These are phyloP conservation scores for Claviceps citrina DNA, from an alignment of 2,329 filamentous ascomycete species.

Conservation along the genomic window DNA sequence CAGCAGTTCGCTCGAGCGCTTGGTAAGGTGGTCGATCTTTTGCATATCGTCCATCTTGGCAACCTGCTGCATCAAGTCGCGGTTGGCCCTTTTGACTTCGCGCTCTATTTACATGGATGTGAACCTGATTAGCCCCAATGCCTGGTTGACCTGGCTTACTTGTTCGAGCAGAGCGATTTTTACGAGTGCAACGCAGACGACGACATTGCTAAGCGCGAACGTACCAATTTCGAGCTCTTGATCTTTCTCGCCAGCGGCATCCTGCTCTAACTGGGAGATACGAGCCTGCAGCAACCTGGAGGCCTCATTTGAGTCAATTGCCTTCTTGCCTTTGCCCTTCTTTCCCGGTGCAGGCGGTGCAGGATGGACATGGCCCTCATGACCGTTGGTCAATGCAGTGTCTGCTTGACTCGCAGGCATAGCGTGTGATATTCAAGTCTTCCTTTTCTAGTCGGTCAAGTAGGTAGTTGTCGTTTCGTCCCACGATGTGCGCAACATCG, in stretches of 20 bases:
- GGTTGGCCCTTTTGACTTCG: constrained; percentile 84
- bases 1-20: constrained; percentile 79
- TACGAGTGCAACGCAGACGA: neutral
- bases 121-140: constrained; percentile 1
- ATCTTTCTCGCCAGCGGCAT: constrained; percentile 85
- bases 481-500: constrained; percentile 5
- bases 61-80: constrained; percentile 75
- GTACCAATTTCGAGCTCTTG: constrained; percentile 88
- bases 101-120: constrained; percentile 44
- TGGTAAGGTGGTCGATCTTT: constrained; percentile 80
- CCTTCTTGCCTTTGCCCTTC: constrained; percentile 75
- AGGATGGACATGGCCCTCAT: constrained; percentile 23
- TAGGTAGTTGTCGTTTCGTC: constrained; percentile 8
- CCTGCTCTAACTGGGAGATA: constrained; percentile 88
- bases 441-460: constrained; percentile 6
- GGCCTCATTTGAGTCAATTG: constrained; percentile 71
- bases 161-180: neutral
- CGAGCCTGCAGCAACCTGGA: constrained; percentile 83
- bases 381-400: constrained; percentile 26
- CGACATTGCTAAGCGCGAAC: neutral
- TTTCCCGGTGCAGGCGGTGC: constrained; percentile 36
- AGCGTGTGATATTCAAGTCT: constrained; percentile 10
- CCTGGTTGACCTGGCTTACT: neutral
- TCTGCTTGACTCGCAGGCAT: constrained; percentile 28
- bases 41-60: constrained; percentile 85